These are phyloP conservation scores for Ophiocordyceps camponoti-saundersi DNA, from an alignment of 2,329 filamentous ascomycete species.

Conservation along the genomic window DNA sequence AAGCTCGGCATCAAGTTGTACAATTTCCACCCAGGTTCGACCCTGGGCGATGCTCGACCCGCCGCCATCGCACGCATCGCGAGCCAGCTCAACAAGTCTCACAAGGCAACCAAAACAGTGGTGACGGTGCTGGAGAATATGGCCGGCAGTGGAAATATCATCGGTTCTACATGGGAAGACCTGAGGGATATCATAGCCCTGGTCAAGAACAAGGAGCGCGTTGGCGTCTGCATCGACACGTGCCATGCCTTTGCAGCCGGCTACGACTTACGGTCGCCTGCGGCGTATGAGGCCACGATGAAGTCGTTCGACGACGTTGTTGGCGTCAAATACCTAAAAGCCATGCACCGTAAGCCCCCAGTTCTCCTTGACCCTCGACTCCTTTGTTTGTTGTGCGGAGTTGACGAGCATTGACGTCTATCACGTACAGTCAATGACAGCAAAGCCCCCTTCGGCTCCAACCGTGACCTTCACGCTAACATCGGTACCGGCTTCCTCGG, in stretches of 20 bases:
- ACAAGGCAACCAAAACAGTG: slow-evolving; percentile 58
- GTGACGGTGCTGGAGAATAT: slow-evolving; percentile 88
- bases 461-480: slow-evolving; percentile 84
- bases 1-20: slow-evolving; percentile 77
- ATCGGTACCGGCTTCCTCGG: slow-evolving; percentile 92
- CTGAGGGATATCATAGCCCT: slow-evolving; percentile 67
- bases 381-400: not conserved
- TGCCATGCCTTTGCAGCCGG: slow-evolving; percentile 93
- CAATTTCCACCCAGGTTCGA: slow-evolving; percentile 92
- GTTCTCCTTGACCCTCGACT: not conserved
- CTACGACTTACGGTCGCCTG: slow-evolving; percentile 68
- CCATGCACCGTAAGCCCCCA: slow-evolving; percentile 43
- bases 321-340: slow-evolving; percentile 63
- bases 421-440: slow-evolving; percentile 59
- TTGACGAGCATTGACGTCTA: not conserved
- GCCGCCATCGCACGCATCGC: slow-evolving; percentile 69
- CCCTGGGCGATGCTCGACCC: slow-evolving; percentile 46
- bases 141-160: slow-evolving; percentile 76
- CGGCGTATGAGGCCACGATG: slow-evolving; percentile 58
- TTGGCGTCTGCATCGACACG: slow-evolving; percentile 92
- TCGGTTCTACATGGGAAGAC: slow-evolving; percentile 76
- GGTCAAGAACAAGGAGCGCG: slow-evolving; percentile 63
- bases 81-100: slow-evolving; percentile 63
- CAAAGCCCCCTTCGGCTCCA: slow-evolving; percentile 70
- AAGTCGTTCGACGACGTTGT: slow-evolving; percentile 60